phyloP scores from a whole-genome alignment of 257 asterid species.

The Petunia secreta region DNA sequence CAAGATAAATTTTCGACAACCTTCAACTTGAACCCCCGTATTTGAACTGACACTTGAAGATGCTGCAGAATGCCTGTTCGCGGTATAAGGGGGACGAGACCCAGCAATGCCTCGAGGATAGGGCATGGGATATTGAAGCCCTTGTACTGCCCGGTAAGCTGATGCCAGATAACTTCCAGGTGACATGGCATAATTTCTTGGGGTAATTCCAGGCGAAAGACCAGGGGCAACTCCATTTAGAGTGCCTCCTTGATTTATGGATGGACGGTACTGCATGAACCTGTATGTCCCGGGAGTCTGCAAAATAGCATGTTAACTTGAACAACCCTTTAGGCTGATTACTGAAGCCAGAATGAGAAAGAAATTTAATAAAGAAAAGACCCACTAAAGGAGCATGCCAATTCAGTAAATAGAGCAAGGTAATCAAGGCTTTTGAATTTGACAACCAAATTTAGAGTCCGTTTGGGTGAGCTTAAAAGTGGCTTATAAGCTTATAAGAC shows the following conservation, averaged over 20 bases:
- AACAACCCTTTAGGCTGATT: conserved; percentile 36
- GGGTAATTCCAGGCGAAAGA: conserved; percentile 65
- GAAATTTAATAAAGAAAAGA: conserved; percentile 27
- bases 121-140: conserved; percentile 69
- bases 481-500: no score
- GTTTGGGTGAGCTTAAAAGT: no score
- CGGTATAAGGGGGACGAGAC: conserved; percentile 57
- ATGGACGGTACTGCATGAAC: conserved; percentile 79
- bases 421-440: conserved; percentile 14
- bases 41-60: conserved; percentile 75
- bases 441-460: background rate
- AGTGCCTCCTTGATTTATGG: conserved; percentile 64
- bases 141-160: conserved; percentile 58
- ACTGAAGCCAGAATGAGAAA: conserved; percentile 25
- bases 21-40: conserved; percentile 82
- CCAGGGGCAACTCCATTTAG: conserved; percentile 62
- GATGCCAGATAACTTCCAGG: conserved; percentile 67
- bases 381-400: conserved; percentile 4
- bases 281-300: conserved; percentile 88
- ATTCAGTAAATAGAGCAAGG: background rate
- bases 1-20: conserved; percentile 41
- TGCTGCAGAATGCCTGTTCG: conserved; percentile 70
- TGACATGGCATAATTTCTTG: conserved; percentile 62
- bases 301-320: conserved; percentile 41
- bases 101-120: conserved; percentile 69